Conservation (phyloP, 768 basidiomycete genomes). For the Boletus vermiculosoides region DNA sequence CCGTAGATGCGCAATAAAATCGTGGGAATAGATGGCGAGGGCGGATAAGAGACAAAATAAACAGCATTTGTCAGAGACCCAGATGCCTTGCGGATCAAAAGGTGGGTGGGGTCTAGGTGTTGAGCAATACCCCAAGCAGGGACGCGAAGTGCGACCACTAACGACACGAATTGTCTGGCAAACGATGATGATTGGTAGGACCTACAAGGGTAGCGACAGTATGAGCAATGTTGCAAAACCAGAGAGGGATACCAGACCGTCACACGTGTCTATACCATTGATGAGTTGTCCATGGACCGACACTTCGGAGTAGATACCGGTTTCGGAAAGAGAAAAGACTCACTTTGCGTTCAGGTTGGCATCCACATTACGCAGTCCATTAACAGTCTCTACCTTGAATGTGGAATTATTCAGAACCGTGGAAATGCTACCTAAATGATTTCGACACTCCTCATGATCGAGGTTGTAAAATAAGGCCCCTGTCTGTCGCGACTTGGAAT, state of each 20-base stretch:
- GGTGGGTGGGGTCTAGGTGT: constrained; percentile 42
- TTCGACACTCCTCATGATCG: constrained; percentile 14
- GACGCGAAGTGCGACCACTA: constrained; percentile 53
- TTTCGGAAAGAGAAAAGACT: constrained; percentile 37
- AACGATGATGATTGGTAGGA: constrained; percentile 63
- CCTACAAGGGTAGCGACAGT: constrained; percentile 38
- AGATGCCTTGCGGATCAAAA: constrained; percentile 78
- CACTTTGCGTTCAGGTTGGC: constrained; percentile 67
- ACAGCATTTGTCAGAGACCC: constrained; percentile 95
- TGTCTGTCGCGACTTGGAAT: constrained; percentile 6
- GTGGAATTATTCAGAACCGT: constrained; percentile 38
- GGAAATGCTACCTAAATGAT: constrained; percentile 33
- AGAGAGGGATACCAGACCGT: constrained; percentile 36
- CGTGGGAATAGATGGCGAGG: constrained; percentile 50
- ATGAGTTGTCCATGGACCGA: constrained; percentile 33
- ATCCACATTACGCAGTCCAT: constrained; percentile 59
- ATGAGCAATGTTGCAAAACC: constrained; percentile 17
- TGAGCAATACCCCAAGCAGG: constrained; percentile 55
- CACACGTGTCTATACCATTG: constrained; percentile 30
- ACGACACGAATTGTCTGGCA: constrained; percentile 50
- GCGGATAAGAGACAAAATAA: constrained; percentile 86
- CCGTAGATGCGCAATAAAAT: constrained; percentile 92
- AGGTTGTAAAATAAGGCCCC: constrained; percentile 7
- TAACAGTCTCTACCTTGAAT: constrained; percentile 47
- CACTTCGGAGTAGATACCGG: constrained; percentile 22